Percentiles rank a stretch among this genome's conserved stretches.
Conservation (phyloP, 768 basidiomycete species). For the Leucogyrophana mollusca region DNA sequence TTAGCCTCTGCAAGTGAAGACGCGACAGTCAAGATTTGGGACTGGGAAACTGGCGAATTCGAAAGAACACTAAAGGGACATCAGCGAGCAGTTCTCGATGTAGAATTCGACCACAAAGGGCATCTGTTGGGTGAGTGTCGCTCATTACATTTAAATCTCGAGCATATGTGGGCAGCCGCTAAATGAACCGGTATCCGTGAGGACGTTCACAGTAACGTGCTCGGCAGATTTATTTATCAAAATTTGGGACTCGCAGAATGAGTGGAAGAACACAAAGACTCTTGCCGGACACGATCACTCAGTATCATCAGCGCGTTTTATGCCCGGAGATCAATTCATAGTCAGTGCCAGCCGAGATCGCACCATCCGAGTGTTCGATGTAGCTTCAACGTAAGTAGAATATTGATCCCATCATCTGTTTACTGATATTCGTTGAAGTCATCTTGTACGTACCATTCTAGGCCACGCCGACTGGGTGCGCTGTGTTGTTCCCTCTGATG, state of each 20-base stretch:
- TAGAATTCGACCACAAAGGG: constrained; percentile 87
- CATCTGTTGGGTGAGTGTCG: constrained; percentile 64
- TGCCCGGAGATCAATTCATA: constrained; percentile 80
- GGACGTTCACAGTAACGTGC: constrained; percentile 46
- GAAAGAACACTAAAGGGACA: constrained; percentile 91
- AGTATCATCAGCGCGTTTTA: constrained; percentile 81
- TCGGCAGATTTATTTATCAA: constrained; percentile 91
- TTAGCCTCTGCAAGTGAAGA: constrained; percentile 88
- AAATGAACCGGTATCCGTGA: constrained; percentile 1
- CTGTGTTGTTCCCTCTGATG: constrained; percentile 58
- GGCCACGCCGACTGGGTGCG: constrained; percentile 90
- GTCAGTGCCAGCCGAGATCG: constrained; percentile 87
- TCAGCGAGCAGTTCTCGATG: constrained; percentile 84
- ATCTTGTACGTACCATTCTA: constrained; percentile 70
- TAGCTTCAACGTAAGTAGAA: constrained; percentile 72
- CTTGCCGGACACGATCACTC: constrained; percentile 90
- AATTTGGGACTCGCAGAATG: constrained; percentile 87
- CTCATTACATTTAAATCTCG: not conserved
- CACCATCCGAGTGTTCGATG: constrained; percentile 84
- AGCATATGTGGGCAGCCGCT: not conserved
- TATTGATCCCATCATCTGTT: constrained; percentile 4
- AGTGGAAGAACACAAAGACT: constrained; percentile 88
- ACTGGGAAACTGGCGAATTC: constrained; percentile 94
- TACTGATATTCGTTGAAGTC: constrained; percentile 38
- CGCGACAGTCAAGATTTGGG: constrained; percentile 90